These are phyloP conservation scores for Suhomyces sp. DNA, from an alignment of 805 yeast species.

Conservation along the genomic window DNA sequence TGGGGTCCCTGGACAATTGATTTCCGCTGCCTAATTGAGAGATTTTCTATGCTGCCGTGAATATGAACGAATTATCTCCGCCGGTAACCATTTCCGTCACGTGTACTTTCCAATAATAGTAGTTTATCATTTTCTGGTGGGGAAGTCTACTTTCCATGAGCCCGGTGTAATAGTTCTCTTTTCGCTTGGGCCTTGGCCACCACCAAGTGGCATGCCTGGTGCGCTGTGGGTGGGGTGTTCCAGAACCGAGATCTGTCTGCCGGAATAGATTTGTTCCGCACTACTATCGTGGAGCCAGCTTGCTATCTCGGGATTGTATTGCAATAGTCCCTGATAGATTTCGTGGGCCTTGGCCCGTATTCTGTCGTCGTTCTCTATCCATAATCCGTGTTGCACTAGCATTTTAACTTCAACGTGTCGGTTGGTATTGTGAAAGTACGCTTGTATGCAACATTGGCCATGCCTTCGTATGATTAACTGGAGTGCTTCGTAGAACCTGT, in stretches of 20 bases:
- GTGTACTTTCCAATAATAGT: background rate
- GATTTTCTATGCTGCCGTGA: background rate
- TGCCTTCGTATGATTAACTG: slow-evolving; percentile 23
- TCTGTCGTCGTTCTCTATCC: slow-evolving; percentile 21
- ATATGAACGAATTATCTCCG: background rate
- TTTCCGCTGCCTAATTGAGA: background rate
- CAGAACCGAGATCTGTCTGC: background rate
- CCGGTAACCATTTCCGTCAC: background rate
- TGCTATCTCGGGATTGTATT: slow-evolving; percentile 4
- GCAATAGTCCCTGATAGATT: slow-evolving; percentile 16
- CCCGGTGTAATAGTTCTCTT: slow-evolving; percentile 16
- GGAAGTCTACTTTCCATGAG: slow-evolving; percentile 9
- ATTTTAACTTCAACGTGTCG: slow-evolving; percentile 19
- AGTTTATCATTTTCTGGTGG: background rate
- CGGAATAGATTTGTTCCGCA: background rate
- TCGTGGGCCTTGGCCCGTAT: slow-evolving; percentile 21
- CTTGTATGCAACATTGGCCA: slow-evolving; percentile 32
- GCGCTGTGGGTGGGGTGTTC: background rate
- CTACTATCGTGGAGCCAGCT: slow-evolving; percentile 11
- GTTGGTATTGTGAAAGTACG: slow-evolving; percentile 22
- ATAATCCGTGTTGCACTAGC: slow-evolving; percentile 34
- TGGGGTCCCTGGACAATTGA: background rate
- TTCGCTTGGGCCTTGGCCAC: background rate
- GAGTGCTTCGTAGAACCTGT: slow-evolving; percentile 26
- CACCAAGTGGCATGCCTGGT: background rate